A percentile compares a stretch with the other conserved stretches of the same genome.
Conservation (phyloP, 116 monocot species). For the Posidonia oceanica region DNA sequence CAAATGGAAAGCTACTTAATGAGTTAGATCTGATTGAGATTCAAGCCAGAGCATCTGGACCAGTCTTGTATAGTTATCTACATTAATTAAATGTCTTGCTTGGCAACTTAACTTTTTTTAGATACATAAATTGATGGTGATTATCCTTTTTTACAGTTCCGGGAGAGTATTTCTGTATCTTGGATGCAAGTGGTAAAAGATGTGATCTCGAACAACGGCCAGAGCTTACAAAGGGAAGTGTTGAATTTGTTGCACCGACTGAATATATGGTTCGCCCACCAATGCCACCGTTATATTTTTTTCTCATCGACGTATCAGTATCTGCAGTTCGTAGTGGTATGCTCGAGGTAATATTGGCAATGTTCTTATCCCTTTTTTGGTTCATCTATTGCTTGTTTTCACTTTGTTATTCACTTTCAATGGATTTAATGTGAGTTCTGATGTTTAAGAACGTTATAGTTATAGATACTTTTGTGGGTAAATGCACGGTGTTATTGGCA, state of each 20-base stretch:
- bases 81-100: neutral
- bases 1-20: no score
- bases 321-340: conserved; percentile 64
- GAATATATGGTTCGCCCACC: conserved; percentile 99
- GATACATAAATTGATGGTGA: neutral
- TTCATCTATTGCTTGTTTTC: neutral
- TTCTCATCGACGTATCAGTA: conserved; percentile 88
- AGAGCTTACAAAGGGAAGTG: conserved; percentile 84
- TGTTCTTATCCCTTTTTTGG: neutral
- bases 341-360: conserved; percentile 61
- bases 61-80: no score
- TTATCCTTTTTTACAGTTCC: conserved; percentile 38
- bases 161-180: conserved; percentile 65
- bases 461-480: neutral
- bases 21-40: no score
- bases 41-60: no score
- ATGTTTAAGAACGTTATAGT: neutral
- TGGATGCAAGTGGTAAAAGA: conserved; percentile 90
- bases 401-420: neutral
- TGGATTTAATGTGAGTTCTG: neutral
- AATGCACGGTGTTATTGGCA: neutral
- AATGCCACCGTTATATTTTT: conserved; percentile 96
- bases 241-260: conserved; percentile 96
- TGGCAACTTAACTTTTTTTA: neutral
- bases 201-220: conserved; percentile 72